phyloP scores from a whole-genome alignment of 208 protist genomes.

The Wallacemonas rigidus region DNA sequence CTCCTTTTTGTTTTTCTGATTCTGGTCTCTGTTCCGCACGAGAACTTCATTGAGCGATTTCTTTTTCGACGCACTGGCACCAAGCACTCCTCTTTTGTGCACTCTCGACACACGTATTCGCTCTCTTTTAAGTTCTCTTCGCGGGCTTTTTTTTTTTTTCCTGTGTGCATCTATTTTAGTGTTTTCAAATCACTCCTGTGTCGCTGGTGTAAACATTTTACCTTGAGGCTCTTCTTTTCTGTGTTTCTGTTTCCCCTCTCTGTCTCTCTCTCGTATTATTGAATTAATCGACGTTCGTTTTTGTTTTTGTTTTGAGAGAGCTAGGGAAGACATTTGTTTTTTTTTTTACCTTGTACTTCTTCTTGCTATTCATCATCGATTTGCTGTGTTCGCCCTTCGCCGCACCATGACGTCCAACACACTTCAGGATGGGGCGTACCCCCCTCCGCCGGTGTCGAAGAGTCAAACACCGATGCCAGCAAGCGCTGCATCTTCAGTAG shows the following conservation, averaged over 20 bases:
- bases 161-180: slow-evolving; percentile 15
- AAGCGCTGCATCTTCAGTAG: no score
- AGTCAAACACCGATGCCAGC: no score
- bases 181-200: not conserved
- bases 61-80: no score
- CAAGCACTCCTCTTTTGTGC: no score
- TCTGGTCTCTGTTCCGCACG: no score
- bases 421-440: no score
- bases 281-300: not conserved
- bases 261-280: not conserved
- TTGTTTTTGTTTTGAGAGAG: not conserved
- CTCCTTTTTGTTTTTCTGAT: slow-evolving; percentile 19
- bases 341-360: not conserved
- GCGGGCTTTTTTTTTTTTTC: not conserved
- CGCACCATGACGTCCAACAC: no score
- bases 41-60: no score
- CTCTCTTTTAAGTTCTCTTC: slow-evolving; percentile 18
- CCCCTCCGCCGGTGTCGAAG: no score
- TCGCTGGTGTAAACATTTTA: not conserved
- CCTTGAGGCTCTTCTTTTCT: not conserved
- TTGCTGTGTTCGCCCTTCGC: no score
- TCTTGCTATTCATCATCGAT: no score
- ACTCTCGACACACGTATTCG: not conserved
- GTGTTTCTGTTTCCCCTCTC: not conserved
- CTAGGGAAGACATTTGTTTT: not conserved